Conservation (phyloP, 2,329 filamentous ascomycete genomes). For the Aspergillus sp. region DNA sequence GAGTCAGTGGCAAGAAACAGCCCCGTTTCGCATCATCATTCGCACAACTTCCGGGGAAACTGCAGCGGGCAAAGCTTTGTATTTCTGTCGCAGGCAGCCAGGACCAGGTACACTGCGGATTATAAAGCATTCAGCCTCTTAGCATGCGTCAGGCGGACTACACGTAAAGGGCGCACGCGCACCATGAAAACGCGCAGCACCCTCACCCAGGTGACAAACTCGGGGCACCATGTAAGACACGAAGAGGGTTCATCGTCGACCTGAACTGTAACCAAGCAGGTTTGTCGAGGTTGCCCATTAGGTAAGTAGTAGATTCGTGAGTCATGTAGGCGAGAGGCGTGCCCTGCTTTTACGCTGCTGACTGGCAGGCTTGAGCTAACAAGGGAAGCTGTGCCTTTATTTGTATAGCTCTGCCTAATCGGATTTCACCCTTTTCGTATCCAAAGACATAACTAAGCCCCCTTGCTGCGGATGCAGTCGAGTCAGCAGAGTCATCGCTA, state of each 20-base stretch:
- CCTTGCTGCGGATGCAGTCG: neutral
- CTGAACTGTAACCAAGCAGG: neutral
- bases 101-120: neutral
- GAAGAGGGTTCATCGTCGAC: neutral
- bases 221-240: neutral
- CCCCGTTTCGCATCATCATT: neutral
- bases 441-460: neutral
- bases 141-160: slow-evolving; percentile 15
- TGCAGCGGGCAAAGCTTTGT: neutral
- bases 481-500: too few species aligned
- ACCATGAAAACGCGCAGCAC: slow-evolving; percentile 5
- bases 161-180: slow-evolving; percentile 24
- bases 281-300: neutral
- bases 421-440: neutral
- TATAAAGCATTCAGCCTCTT: slow-evolving; percentile 19
- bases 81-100: neutral
- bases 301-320: slow-evolving; percentile 1
- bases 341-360: neutral
- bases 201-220: slow-evolving; percentile 14
- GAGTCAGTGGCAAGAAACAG: neutral
- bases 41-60: neutral
- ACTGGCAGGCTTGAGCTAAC: neutral
- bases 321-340: neutral
- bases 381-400: neutral
- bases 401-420: neutral